A percentile compares a stretch with the other conserved stretches of the same genome.
phyloP scores from a whole-genome alignment of 2,329 filamentous ascomycete species.

The Aspergillus niger region DNA sequence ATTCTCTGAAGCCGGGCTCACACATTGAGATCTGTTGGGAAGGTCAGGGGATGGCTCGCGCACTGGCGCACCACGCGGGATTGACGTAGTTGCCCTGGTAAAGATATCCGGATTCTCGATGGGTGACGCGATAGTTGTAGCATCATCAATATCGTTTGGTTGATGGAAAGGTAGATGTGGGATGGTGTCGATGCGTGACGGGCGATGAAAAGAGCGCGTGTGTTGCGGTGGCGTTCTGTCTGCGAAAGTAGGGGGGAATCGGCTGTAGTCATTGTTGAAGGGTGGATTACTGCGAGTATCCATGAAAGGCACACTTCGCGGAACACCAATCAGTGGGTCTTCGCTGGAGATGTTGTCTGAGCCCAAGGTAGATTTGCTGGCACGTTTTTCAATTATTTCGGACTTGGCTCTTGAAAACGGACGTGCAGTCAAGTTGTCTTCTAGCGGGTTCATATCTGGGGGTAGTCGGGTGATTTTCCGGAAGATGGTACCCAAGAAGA shows the following conservation, averaged over 20 bases:
- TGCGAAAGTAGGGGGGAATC: slow-evolving; percentile 52
- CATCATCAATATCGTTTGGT: slow-evolving; percentile 30
- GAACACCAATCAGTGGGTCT: slow-evolving; percentile 46
- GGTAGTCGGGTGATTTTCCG: slow-evolving; percentile 78
- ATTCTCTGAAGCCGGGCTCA: slow-evolving; percentile 44
- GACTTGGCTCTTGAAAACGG: slow-evolving; percentile 74
- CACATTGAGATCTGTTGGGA: slow-evolving; percentile 34
- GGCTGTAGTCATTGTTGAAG: slow-evolving; percentile 58
- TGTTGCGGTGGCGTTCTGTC: slow-evolving; percentile 53
- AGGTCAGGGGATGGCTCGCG: slow-evolving; percentile 31
- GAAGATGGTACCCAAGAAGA: slow-evolving; percentile 78
- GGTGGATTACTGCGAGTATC: slow-evolving; percentile 71
- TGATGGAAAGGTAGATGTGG: slow-evolving; percentile 35
- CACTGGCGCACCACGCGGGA: slow-evolving; percentile 32
- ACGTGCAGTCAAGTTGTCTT: slow-evolving; percentile 76
- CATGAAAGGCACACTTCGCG: slow-evolving; percentile 70
- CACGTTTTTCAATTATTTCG: slow-evolving; percentile 63
- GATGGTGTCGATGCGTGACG: slow-evolving; percentile 35
- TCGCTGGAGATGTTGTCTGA: slow-evolving; percentile 42
- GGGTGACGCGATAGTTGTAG: slow-evolving; percentile 29
- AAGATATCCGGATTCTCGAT: slow-evolving; percentile 32
- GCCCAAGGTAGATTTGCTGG: slow-evolving; percentile 53
- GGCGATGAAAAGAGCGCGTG: slow-evolving; percentile 44
- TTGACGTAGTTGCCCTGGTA: slow-evolving; percentile 35
- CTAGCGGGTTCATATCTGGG: slow-evolving; percentile 93